Percentiles rank a stretch among this genome's conserved stretches.
These are phyloP conservation scores for Bacterosira constricta DNA, from an alignment of 108 stramenopile genomes.

Conservation along the genomic window DNA sequence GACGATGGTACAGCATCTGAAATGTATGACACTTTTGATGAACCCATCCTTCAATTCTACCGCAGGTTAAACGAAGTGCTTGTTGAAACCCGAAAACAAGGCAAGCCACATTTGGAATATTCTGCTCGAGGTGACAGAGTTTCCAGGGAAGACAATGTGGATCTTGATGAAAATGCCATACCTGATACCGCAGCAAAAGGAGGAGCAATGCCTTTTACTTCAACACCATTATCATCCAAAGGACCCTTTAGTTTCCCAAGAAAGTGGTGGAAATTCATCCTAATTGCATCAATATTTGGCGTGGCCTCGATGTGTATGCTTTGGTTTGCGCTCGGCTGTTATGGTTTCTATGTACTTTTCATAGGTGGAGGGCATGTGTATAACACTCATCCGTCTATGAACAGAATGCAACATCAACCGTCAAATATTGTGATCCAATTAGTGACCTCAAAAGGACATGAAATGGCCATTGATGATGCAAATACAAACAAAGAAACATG, in stretches of 20 bases:
- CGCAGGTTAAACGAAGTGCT: slow-evolving; percentile 50
- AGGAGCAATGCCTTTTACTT: background rate
- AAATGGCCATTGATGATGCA: background rate
- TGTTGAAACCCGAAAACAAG: slow-evolving; percentile 28
- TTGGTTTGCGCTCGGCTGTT: slow-evolving; percentile 49
- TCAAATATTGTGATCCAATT: slow-evolving; percentile 14
- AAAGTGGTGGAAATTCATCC: slow-evolving; percentile 27
- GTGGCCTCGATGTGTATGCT: slow-evolving; percentile 17
- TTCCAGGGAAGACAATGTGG: background rate
- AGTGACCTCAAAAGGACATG: background rate
- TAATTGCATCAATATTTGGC: slow-evolving; percentile 6
- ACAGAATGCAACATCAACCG: background rate
- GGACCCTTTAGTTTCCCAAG: background rate
- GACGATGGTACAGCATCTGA: slow-evolving; percentile 22
- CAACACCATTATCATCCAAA: background rate
- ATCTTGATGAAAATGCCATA: background rate
- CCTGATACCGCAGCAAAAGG: background rate
- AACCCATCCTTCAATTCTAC: slow-evolving; percentile 50
- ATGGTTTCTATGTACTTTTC: slow-evolving; percentile 45
- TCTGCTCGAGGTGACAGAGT: background rate
- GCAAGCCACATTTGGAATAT: background rate
- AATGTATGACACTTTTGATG: slow-evolving; percentile 26
- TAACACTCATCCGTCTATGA: background rate
- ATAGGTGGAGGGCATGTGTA: slow-evolving; percentile 10
- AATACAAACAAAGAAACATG: background rate